Percentiles rank a stretch among this genome's conserved stretches.
Conservation (phyloP, 1,284 basidiomycete genomes). For the Papiliotrema laurentii region DNA sequence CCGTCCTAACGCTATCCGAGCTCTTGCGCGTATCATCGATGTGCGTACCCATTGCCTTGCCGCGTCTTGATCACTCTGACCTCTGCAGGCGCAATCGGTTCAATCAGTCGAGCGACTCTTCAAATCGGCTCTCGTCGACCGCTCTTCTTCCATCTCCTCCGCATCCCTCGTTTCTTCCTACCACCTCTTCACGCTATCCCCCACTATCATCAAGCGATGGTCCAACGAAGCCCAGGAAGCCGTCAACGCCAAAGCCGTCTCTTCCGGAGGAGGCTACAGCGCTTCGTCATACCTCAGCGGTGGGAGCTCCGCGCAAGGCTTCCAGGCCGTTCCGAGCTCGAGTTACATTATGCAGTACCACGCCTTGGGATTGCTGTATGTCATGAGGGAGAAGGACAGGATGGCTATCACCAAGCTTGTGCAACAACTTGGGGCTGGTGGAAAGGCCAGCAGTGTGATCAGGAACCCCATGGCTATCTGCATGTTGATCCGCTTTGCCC, state of each 20-base stretch:
- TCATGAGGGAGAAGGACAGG: slow-evolving; percentile 93
- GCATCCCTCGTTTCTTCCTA: slow-evolving; percentile 96
- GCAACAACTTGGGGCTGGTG: slow-evolving; percentile 80
- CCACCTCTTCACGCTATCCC: slow-evolving; percentile 88
- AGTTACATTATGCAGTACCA: slow-evolving; percentile 97
- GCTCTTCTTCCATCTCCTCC: slow-evolving; percentile 90
- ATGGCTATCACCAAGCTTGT: slow-evolving; percentile 99
- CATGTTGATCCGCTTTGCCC: slow-evolving; percentile 96
- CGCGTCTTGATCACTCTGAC: slow-evolving; percentile 1
- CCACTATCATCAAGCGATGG: slow-evolving; percentile 96
- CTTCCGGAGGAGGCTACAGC: slow-evolving; percentile 37
- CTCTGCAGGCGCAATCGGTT: slow-evolving; percentile 53
- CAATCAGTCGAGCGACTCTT: slow-evolving; percentile 99
- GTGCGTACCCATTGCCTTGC: slow-evolving; percentile 54
- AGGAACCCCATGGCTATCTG: slow-evolving; percentile 98
- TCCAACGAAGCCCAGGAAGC: slow-evolving; percentile 98
- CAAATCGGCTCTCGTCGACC: slow-evolving; percentile 98
- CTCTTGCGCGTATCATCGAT: slow-evolving; percentile 94
- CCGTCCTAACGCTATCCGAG: slow-evolving; percentile 94
- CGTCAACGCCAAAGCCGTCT: slow-evolving; percentile 78
- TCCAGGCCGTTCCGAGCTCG: slow-evolving; percentile 76
- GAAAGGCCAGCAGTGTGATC: slow-evolving; percentile 72
- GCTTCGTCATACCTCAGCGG: slow-evolving; percentile 55
- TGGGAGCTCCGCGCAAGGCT: slow-evolving; percentile 47
- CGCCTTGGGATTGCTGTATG: slow-evolving; percentile 86